Conservation (phyloP, 805 yeast species). For the Torulaspora delbrueckii region DNA sequence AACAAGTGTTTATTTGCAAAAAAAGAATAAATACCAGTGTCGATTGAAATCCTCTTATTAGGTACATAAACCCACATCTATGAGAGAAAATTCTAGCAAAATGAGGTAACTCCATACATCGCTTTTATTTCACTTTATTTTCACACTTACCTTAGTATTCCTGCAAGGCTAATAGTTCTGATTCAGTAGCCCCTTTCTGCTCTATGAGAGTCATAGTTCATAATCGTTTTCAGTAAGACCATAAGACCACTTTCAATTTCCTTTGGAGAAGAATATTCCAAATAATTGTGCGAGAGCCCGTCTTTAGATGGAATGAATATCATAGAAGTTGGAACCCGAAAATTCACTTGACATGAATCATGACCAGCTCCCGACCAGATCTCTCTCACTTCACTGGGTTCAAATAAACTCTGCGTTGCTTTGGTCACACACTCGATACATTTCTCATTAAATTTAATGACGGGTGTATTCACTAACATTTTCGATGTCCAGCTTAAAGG, state of each 20-base stretch:
- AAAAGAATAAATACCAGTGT: background rate
- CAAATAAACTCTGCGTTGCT: constrained; percentile 48
- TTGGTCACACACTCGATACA: constrained; percentile 49
- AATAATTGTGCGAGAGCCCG: constrained; percentile 64
- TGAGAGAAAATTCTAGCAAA: background rate
- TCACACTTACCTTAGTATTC: background rate
- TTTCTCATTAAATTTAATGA: constrained; percentile 51
- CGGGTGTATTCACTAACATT: constrained; percentile 46
- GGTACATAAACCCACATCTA: background rate
- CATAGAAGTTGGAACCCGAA: constrained; percentile 64
- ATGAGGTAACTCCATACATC: background rate
- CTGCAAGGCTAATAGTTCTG: background rate
- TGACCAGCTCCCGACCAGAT: constrained; percentile 72
- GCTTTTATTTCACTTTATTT: background rate
- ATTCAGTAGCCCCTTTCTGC: constrained; percentile 18
- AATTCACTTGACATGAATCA: constrained; percentile 58
- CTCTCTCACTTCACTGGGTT: constrained; percentile 40
- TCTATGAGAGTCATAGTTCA: constrained; percentile 37
- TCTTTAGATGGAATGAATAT: constrained; percentile 64
- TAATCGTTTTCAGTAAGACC: constrained; percentile 49
- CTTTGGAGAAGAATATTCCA: constrained; percentile 61
- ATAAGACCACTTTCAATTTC: constrained; percentile 57
- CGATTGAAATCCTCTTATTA: background rate
- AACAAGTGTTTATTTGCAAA: background rate
- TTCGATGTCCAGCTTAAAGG: constrained; percentile 40